Percentiles rank a stretch among this genome's conserved stretches.
These are phyloP conservation scores for Dalbergia cultrata DNA, from an alignment of 306 rosid species.

Conservation along the genomic window DNA sequence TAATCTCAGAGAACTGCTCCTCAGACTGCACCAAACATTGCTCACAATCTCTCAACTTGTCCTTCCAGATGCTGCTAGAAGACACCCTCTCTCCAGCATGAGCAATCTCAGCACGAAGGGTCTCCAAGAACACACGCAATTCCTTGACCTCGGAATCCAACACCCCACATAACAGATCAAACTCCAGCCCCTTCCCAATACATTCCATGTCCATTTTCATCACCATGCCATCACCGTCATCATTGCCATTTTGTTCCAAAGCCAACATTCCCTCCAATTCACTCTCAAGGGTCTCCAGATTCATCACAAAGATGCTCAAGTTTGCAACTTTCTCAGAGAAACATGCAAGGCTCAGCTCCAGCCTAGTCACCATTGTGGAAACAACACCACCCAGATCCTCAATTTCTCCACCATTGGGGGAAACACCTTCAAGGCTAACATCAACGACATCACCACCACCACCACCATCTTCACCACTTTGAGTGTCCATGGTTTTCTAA, in stretches of 20 bases:
- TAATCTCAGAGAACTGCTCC: conserved; percentile 74
- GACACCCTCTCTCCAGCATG: conserved; percentile 53
- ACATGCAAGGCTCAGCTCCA: conserved; percentile 68
- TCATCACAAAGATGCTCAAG: conserved; percentile 74
- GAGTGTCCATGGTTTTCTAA: conserved; percentile 46
- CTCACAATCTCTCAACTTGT: conserved; percentile 63
- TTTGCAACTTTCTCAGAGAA: conserved; percentile 81
- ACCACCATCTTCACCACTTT: conserved; percentile 40
- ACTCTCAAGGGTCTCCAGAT: conserved; percentile 67
- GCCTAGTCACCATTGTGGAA: conserved; percentile 47
- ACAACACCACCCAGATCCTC: conserved; percentile 50
- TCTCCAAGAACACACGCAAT: conserved; percentile 61
- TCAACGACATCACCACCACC: conserved; percentile 15
- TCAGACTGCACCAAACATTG: conserved; percentile 66
- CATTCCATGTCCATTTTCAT: conserved; percentile 45
- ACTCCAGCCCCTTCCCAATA: conserved; percentile 62
- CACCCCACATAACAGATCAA: conserved; percentile 76
- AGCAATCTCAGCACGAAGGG: conserved; percentile 60
- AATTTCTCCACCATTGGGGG: conserved; percentile 47
- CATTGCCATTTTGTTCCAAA: conserved; percentile 48
- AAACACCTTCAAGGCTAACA: conserved; percentile 42
- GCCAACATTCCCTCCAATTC: conserved; percentile 65
- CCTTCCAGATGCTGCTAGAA: conserved; percentile 34
- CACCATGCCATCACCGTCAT: background rate
- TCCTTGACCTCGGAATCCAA: conserved; percentile 78